Conservation (phyloP, 768 basidiomycete species). For the Saitozyma sp. region DNA sequence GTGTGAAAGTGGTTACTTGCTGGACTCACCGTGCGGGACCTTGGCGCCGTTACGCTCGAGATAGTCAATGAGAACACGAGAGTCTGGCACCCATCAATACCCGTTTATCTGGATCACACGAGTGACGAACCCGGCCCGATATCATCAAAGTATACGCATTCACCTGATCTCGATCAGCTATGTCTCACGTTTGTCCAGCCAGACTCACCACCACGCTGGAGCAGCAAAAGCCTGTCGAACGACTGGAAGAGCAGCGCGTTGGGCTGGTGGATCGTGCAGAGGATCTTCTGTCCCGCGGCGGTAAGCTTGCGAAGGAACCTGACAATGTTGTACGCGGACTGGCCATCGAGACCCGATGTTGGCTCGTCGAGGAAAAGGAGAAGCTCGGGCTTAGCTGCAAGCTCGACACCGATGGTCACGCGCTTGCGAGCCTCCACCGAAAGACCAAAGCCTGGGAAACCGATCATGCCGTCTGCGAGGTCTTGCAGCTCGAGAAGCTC, state of each 20-base stretch:
- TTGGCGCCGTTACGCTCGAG: constrained; percentile 71
- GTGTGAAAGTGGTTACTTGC: too few relatives aligned
- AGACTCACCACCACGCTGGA: constrained; percentile 73
- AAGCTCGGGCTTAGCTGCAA: constrained; percentile 80
- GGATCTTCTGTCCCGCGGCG: constrained; percentile 77
- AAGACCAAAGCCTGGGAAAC: constrained; percentile 49
- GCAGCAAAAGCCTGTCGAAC: constrained; percentile 75
- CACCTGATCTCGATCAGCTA: too few relatives aligned
- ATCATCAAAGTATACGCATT: constrained; percentile 67
- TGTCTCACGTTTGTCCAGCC: too few relatives aligned
- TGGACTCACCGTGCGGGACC: constrained; percentile 56
- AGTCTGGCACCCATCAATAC: constrained; percentile 47
- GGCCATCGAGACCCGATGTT: constrained; percentile 68
- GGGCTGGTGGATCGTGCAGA: constrained; percentile 90
- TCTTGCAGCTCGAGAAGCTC: constrained; percentile 82
- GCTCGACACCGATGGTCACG: constrained; percentile 81
- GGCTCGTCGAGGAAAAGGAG: constrained; percentile 87
- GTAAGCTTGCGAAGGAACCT: constrained; percentile 72
- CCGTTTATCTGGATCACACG: too few relatives aligned
- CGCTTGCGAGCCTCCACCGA: constrained; percentile 63
- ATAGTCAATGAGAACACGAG: constrained; percentile 68
- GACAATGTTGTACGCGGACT: constrained; percentile 53
- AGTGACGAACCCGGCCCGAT: constrained; percentile 25
- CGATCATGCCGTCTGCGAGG: constrained; percentile 76
- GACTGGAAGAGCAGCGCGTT: constrained; percentile 80